Evolutionary conservation across 192 early-diverging fungal species (phyloP), one percentile per base, ranked within the genome.

Genomic region (Umbelopsis vinacea): DNA sequence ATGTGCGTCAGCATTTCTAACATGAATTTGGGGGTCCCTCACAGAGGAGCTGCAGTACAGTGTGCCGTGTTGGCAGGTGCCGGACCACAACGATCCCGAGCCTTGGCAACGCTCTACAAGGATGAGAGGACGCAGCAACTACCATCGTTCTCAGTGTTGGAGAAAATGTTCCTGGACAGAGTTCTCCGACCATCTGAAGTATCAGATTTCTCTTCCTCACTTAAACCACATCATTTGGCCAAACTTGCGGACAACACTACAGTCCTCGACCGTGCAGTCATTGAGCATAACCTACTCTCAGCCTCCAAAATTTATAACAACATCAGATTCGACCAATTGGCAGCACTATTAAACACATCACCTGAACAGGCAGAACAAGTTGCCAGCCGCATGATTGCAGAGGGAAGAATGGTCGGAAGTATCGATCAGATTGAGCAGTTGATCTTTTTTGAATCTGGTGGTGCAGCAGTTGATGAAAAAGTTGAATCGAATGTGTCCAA

Each of bases 151-250:
- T 78, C 87, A 17, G 88, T 99, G n/a, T 74, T 99, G 50, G 94
- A 96, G 74, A 98, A 96, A 82, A 97, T 98, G 91, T 95, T 96
- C 68, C 80, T 97, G 47, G 95, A 93, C 78, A 90, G 95, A 4
- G 89, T 97, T 14, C 87, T 97, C 60, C 86, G 89, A 40, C 84
- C 83, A 12, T 76, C 83, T 10, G 94, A 98, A 79, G 92, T 97
- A 14, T 90, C 87, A 29, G 89, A 92, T 63, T 97, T 97, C 74
- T 83, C 87, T 12, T 72, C 74, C 66, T 88, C 87, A 6, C 84
- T 97, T 19, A 89, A 89, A 68, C 81, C 84, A 45, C 95, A 96
- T 79, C 95, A 96, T 71, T 72, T 89, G 15, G 94, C 95, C 10
- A 69, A 80, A 52, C 77, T 97, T 45, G 81, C 85, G 2, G 93